Percentiles rank a stretch among this genome's conserved stretches.
These are phyloP conservation scores for Chrysopogon serrulatus DNA, from an alignment of 176 grass and related monocot species.

Conservation along the genomic window DNA sequence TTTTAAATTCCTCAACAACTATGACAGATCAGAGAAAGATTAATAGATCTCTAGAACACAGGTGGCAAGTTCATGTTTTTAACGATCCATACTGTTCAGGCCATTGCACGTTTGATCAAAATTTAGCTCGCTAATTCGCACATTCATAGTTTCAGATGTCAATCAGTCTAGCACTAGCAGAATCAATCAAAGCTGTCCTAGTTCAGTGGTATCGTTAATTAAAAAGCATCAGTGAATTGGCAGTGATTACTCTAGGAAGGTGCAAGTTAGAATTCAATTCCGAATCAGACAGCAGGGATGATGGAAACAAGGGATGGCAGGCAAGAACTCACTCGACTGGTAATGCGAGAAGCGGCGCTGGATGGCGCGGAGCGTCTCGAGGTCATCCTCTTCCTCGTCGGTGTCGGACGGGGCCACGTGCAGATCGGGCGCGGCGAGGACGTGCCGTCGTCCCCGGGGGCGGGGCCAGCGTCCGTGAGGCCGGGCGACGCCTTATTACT, in stretches of 20 bases:
- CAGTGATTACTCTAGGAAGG: neutral
- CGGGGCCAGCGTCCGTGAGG: neutral
- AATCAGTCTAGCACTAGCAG: neutral
- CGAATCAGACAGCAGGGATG: neutral
- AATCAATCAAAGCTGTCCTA: neutral
- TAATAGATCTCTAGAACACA: neutral
- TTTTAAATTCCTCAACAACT: neutral
- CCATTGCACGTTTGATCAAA: neutral
- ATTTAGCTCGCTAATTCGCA: neutral
- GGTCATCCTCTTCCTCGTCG: constrained; percentile 74
- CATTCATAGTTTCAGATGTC: neutral
- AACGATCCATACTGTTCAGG: neutral
- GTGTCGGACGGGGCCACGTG: constrained; percentile 26
- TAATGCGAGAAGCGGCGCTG: constrained; percentile 78
- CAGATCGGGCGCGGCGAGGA: constrained; percentile 33
- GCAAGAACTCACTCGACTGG: constrained; percentile 42
- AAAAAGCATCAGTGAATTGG: neutral
- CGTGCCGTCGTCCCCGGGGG: neutral
- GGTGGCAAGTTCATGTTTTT: neutral
- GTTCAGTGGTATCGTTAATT: neutral
- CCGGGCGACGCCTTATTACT: constrained; percentile 17
- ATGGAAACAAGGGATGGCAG: neutral
- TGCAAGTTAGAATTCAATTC: neutral
- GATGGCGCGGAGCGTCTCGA: constrained; percentile 74
- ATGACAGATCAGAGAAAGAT: neutral